phyloP scores from a whole-genome alignment of 2,329 filamentous ascomycete species.

The Fusarium sp. region DNA sequence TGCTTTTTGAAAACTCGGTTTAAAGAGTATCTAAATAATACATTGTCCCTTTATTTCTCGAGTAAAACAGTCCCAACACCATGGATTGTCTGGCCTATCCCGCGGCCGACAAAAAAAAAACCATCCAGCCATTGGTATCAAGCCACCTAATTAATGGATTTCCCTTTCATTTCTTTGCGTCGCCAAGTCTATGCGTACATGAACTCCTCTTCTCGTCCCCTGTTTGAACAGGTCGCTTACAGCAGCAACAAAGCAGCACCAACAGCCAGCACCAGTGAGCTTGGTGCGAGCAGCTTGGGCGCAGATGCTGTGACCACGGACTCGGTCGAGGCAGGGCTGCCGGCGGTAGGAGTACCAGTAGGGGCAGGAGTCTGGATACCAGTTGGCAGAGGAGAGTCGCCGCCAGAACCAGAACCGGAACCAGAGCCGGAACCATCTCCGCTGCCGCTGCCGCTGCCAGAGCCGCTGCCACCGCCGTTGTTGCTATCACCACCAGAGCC shows the following conservation, averaged over 20 bases:
- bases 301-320: conserved; percentile 35
- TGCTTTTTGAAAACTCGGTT: not conserved
- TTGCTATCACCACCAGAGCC: conserved; percentile 1
- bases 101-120: conserved; percentile 21
- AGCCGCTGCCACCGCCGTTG: conserved; percentile 19
- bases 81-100: conserved; percentile 25
- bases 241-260: conserved; percentile 57
- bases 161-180: not conserved
- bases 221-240: conserved; percentile 28
- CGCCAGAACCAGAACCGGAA: not conserved
- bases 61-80: conserved; percentile 13
- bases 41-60: conserved; percentile 10
- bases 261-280: conserved; percentile 55
- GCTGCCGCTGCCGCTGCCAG: not conserved
- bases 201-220: not conserved
- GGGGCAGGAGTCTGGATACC: conserved; percentile 27
- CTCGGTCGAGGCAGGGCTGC: conserved; percentile 29
- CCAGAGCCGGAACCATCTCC: not conserved
- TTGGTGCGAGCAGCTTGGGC: conserved; percentile 51
- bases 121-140: conserved; percentile 35
- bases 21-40: not conserved
- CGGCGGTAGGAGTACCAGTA: conserved; percentile 34
- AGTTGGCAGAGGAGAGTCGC: conserved; percentile 9
- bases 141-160: conserved; percentile 35
- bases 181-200: conserved; percentile 26